phyloP scores from a whole-genome alignment of 371 early-diverging fungal species.

The Mortierella sp. region DNA sequence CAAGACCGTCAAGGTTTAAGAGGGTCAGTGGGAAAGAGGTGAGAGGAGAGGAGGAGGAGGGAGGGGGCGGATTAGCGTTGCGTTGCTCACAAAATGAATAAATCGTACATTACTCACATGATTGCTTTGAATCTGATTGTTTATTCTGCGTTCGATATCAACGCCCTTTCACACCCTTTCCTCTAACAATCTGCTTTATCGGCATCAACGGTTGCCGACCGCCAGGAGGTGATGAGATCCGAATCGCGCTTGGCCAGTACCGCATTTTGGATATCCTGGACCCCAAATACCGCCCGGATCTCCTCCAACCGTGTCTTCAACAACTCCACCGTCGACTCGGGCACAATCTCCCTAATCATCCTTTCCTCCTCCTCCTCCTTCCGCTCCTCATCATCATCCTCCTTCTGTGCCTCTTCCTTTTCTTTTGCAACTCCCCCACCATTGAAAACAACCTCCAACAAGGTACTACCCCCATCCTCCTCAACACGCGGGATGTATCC shows the following conservation, averaged over 20 bases:
- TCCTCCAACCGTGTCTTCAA: conserved; percentile 22
- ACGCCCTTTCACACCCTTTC: neutral
- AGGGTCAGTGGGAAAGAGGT: neutral
- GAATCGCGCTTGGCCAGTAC: conserved; percentile 18
- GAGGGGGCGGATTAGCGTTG: too few relatives aligned
- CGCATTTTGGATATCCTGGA: conserved; percentile 32
- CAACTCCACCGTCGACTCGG: neutral
- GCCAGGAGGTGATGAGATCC: conserved; percentile 21
- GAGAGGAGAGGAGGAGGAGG: neutral
- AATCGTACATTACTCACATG: neutral
- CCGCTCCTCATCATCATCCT: neutral
- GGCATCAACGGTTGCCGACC: neutral
- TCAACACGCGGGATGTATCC: conserved; percentile 15
- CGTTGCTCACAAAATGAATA: neutral
- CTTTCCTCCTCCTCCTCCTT: neutral
- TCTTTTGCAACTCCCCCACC: too few relatives aligned
- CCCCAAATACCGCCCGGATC: conserved; percentile 30
- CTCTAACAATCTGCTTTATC: neutral
- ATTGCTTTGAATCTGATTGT: neutral
- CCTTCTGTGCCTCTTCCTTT: neutral
- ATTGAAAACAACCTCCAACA: neutral
- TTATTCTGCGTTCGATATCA: neutral
- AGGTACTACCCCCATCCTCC: neutral
- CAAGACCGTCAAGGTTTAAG: conserved; percentile 47
- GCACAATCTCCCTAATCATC: neutral